These are phyloP conservation scores for Trichodelitschia bisporula DNA, from an alignment of 495 filamentous ascomycete species.

Conservation along the genomic window DNA sequence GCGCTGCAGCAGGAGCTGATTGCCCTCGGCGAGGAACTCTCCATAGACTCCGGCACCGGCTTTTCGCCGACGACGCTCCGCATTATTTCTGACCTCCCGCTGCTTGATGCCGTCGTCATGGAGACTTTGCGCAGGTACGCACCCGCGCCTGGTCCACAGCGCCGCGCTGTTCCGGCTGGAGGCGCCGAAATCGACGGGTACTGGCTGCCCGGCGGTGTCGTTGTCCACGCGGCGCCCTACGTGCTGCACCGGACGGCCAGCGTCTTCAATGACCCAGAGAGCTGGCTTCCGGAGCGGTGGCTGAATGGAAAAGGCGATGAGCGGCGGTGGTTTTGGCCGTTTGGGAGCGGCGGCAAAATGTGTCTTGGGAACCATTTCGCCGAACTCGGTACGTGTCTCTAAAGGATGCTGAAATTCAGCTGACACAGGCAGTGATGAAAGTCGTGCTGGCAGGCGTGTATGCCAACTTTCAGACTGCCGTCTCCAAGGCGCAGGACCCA, in stretches of 20 bases:
- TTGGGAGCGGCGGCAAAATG: no score
- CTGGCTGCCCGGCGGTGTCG: neutral
- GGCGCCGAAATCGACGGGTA: neutral
- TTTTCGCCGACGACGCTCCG: neutral
- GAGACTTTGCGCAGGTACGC: neutral
- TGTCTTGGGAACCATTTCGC: no score
- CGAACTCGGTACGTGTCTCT: no score
- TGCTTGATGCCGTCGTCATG: neutral
- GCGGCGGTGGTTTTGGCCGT: no score
- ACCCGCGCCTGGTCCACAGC: neutral
- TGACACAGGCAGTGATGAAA: no score
- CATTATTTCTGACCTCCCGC: neutral
- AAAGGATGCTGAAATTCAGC: no score
- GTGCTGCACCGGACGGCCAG: neutral
- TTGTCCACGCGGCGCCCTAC: neutral
- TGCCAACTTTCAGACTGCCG: no score
- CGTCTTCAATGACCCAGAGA: neutral
- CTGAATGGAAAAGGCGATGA: no score
- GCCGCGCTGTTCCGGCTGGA: neutral
- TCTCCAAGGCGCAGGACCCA: no score
- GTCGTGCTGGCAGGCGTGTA: no score
- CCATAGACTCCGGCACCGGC: no score
- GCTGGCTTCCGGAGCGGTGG: neutral
- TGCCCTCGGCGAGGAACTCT: neutral
- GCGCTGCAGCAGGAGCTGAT: neutral